Percentiles rank a stretch among this genome's conserved stretches.
phyloP scores from a whole-genome alignment of 2,329 filamentous ascomycete genomes.

The Coleophoma crateriformis region DNA sequence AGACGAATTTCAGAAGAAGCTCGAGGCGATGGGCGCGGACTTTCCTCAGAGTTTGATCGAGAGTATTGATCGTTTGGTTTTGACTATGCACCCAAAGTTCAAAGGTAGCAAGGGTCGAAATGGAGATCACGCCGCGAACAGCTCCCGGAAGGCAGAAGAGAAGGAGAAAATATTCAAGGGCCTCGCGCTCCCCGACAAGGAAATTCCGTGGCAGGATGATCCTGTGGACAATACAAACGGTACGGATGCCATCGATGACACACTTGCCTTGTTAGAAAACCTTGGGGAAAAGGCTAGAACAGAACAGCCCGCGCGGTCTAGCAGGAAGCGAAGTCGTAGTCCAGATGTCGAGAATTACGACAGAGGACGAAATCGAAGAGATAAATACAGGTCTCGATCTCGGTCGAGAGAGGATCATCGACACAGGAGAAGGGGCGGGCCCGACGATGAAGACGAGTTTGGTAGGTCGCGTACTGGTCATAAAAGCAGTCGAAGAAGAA shows the following conservation, averaged over 20 bases:
- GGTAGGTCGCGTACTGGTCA: slow-evolving; percentile 39
- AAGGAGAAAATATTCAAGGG: slow-evolving; percentile 90
- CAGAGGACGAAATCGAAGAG: slow-evolving; percentile 28
- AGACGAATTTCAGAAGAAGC: slow-evolving; percentile 67
- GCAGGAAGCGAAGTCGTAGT: slow-evolving; percentile 48
- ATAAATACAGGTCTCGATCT: slow-evolving; percentile 45
- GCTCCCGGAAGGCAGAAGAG: slow-evolving; percentile 48
- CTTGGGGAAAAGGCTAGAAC: slow-evolving; percentile 61
- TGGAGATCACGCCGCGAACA: slow-evolving; percentile 31
- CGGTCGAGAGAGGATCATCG: slow-evolving; percentile 37
- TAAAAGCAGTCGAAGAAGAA: slow-evolving; percentile 33
- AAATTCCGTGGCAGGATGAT: slow-evolving; percentile 47
- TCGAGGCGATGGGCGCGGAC: slow-evolving; percentile 71
- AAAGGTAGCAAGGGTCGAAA: slow-evolving; percentile 50
- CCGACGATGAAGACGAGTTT: slow-evolving; percentile 55
- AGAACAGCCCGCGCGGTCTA: slow-evolving; percentile 26
- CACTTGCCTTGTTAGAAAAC: slow-evolving; percentile 83
- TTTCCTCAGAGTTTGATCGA: slow-evolving; percentile 85
- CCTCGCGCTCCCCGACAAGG: slow-evolving; percentile 77
- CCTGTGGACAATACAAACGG: slow-evolving; percentile 29
- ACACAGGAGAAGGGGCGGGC: slow-evolving; percentile 37
- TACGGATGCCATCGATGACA: slow-evolving; percentile 78
- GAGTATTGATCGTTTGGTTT: slow-evolving; percentile 82
- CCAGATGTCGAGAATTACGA: slow-evolving; percentile 33
- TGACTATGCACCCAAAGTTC: slow-evolving; percentile 87